Evolutionary conservation across 2,329 filamentous ascomycete species (phyloP), one percentile per base, ranked within the genome.

Genomic region (Alternaria infectoria): DNA sequence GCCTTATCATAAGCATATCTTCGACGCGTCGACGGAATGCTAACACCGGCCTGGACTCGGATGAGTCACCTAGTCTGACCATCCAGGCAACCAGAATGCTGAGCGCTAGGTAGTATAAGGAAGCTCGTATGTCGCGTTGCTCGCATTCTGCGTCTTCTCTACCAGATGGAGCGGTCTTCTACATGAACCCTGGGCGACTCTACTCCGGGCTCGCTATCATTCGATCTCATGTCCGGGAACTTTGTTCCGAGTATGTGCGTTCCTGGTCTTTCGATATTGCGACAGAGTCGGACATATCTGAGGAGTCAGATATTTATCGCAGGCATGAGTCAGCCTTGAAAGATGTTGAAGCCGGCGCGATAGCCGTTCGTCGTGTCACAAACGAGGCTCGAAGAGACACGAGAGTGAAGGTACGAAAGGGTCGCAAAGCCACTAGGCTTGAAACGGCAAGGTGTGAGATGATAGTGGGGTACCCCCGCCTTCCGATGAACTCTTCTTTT

Each of bases 81-180:
- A 2, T n/a, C 32, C 17, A 54, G 59, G 54, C 55, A 47, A 28
- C 43, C 57, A 52, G 9, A 30, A 23, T 21, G 13, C 17, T 54
- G 12, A 30, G 43, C 59, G 23, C 59, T 62, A 62, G 49, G 12
- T 32, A 26, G 23, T 11, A 62, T 59, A 5, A 26, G 47, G 59
- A 54, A 59, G 59, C 59, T 62, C 54, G 7, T 3, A 19, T 7
- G 9, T 6, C 4, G 32, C 13, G 32, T 17, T 19, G 8, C 17
- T 17, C 8, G 17, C 46, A 58, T 44, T 8, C n/a, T 32, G 6
- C 9, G 11, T 3, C 17, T 5, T 6, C n/a, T 9, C 13, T 15
- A 12, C 49, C 23, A 15, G 23, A 51, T 44, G 15, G 6, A 21
- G 45, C 40, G 23, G 5, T 11, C 10, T 23, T 47, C 15, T 25